phyloP scores from a whole-genome alignment of 306 rosid genomes.

The Rubus idaeus region DNA sequence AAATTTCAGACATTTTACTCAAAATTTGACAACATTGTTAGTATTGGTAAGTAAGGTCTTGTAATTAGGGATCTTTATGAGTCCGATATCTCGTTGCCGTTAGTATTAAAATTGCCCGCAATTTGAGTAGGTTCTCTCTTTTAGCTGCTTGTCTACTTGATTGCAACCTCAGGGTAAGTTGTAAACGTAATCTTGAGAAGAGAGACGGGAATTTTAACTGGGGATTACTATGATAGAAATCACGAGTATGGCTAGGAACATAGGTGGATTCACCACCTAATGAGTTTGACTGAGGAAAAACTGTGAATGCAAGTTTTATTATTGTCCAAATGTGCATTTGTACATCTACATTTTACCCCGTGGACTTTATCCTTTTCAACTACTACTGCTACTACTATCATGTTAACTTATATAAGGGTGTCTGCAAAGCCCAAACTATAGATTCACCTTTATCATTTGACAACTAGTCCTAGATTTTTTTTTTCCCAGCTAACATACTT shows the following conservation, averaged over 20 bases:
- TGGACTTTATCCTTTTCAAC: not conserved
- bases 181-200: not conserved
- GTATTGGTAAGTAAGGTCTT: not conserved
- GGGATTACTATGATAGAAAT: not conserved
- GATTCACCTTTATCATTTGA: not conserved
- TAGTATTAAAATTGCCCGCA: not conserved
- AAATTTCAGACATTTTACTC: not conserved
- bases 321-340: not conserved
- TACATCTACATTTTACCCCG: not conserved
- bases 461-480: not conserved
- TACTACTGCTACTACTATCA: not conserved
- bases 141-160: not conserved
- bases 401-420: not conserved
- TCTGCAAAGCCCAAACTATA: not conserved
- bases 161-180: not conserved
- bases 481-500: slow-evolving; percentile 10
- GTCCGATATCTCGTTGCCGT: not conserved
- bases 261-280: not conserved
- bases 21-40: not conserved
- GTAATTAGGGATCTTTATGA: not conserved
- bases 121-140: not conserved
- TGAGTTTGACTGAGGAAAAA: not conserved
- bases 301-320: not conserved
- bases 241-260: not conserved
- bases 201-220: not conserved